Conservation (phyloP, 306 rosid species). For the Rubus idaeus region DNA sequence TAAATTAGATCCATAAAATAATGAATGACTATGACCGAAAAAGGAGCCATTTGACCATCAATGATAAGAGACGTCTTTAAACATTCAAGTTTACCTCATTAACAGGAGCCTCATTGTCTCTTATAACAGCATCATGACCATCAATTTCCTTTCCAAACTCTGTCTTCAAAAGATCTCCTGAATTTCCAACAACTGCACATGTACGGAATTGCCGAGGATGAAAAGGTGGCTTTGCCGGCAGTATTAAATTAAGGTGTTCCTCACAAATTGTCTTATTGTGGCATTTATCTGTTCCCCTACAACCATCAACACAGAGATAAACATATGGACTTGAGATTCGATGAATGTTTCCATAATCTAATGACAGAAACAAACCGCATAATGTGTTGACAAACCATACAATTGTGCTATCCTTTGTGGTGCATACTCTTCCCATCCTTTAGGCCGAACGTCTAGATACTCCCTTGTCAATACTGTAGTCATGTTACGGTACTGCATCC, state of each 20-base stretch:
- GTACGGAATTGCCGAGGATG: conserved; percentile 77
- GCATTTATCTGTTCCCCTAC: conserved; percentile 76
- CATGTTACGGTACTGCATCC: conserved; percentile 90
- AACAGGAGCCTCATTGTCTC: conserved; percentile 99
- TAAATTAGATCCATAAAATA: background rate
- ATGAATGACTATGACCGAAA: background rate
- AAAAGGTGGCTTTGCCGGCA: conserved; percentile 88
- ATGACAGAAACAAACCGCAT: conserved; percentile 14
- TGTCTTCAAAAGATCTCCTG: conserved; percentile 92
- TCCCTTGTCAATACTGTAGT: conserved; percentile 93
- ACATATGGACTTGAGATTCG: conserved; percentile 14
- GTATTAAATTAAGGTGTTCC: conserved; percentile 77
- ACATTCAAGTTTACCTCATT: conserved; percentile 55
- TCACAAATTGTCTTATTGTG: conserved; percentile 77
- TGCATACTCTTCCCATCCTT: conserved; percentile 92
- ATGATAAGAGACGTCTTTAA: conserved; percentile 3
- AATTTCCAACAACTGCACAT: conserved; percentile 98
- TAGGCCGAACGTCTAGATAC: conserved; percentile 81
- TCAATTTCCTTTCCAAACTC: conserved; percentile 87
- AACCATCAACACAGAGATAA: conserved; percentile 20
- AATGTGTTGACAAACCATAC: conserved; percentile 45
- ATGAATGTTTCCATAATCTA: conserved; percentile 1
- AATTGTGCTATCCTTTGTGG: conserved; percentile 86
- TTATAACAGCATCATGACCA: conserved; percentile 83
- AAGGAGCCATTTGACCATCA: background rate